These are phyloP conservation scores for Lepidium campestre DNA, from an alignment of 441 rosid species.

Conservation along the genomic window DNA sequence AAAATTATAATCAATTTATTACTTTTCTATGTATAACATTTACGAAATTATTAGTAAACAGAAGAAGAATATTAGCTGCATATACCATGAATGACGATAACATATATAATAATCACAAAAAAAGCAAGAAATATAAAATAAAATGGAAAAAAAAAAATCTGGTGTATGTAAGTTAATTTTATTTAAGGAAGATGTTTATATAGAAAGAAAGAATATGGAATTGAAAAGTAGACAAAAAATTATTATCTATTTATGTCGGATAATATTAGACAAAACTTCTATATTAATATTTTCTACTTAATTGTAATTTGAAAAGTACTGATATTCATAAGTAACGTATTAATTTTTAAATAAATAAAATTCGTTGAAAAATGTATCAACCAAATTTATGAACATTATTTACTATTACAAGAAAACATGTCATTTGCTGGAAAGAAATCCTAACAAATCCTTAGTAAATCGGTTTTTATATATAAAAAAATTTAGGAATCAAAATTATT, in stretches of 20 bases:
- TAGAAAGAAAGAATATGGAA: neutral
- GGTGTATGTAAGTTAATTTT: neutral
- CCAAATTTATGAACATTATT: neutral
- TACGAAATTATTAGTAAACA: neutral
- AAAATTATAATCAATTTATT: slow-evolving; percentile 8
- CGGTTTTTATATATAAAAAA: too few species aligned
- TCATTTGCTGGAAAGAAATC: too few species aligned
- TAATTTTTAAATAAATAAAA: neutral
- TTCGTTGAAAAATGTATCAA: neutral
- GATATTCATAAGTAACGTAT: neutral
- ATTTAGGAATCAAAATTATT: too few species aligned
- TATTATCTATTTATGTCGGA: neutral
- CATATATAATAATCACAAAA: neutral
- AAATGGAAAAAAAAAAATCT: neutral
- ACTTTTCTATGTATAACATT: neutral
- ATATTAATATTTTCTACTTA: neutral
- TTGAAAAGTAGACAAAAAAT: neutral
- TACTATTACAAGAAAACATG: too few species aligned
- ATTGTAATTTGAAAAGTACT: neutral
- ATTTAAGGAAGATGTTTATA: neutral
- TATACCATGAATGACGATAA: neutral
- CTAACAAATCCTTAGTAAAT: too few species aligned
- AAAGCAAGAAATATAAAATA: neutral
- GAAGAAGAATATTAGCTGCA: neutral
- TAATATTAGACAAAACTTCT: neutral